Evolutionary conservation across 257 asterid species (phyloP).

Genomic region (Catharanthus roseus): DNA sequence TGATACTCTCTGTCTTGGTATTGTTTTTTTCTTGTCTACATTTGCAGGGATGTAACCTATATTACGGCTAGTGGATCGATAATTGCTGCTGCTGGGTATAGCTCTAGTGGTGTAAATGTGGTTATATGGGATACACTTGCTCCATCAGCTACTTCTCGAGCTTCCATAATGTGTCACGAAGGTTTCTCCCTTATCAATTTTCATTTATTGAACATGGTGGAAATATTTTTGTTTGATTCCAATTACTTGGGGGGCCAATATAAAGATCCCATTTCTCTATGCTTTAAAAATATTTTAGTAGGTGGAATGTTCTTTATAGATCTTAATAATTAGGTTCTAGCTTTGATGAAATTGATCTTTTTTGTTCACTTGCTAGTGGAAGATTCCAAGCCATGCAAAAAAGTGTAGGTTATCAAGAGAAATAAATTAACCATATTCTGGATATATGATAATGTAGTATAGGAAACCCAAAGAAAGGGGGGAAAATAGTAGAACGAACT

Average conservation of each 20-base stretch:
- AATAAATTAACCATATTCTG: not conserved
- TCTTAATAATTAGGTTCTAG: not conserved
- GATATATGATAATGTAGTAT: not conserved
- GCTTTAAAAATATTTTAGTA: not conserved
- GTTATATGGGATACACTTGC: constrained; percentile 99
- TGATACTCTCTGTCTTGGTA: not conserved
- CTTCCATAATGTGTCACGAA: constrained; percentile 99
- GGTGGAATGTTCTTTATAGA: not conserved
- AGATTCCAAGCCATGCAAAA: too few species aligned
- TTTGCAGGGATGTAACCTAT: constrained; percentile 81
- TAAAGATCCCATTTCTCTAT: not conserved
- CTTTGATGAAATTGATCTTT: not conserved
- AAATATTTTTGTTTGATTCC: not conserved
- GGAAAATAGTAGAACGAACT: too few species aligned
- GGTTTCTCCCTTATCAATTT: constrained; percentile 43
- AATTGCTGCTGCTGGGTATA: constrained; percentile 92
- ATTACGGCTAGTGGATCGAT: constrained; percentile 93
- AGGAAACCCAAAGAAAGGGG: not conserved
- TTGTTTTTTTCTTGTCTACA: not conserved
- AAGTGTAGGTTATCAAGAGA: not conserved
- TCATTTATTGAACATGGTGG: not conserved
- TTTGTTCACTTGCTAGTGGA: too few species aligned
- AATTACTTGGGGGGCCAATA: not conserved
- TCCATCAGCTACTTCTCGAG: constrained; percentile 85
- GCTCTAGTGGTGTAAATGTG: constrained; percentile 85